Base-by-base conservation (phyloP, 495 filamentous ascomycete species). In the Hyaloscypha hepaticicola region DNA sequence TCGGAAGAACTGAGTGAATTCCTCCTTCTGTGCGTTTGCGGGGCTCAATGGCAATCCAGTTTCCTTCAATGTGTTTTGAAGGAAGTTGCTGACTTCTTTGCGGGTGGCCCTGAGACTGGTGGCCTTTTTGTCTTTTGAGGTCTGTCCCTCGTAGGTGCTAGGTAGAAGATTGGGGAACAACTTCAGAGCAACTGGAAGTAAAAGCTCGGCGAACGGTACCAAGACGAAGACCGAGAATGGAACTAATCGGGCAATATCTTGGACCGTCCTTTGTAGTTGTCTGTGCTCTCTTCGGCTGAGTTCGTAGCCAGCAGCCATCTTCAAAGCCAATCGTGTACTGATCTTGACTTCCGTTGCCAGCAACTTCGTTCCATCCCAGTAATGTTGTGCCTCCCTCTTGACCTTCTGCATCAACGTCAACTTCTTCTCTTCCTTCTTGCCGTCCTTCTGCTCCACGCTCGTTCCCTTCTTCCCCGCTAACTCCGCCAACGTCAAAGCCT, bases 281-380 rank as follows among this genome's bases (percentile, higher is more conserved):
- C 93, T 82, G 74, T 93, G 85, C 79, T 99, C 95, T 78, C 95
- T 84, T 64, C 95, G 88, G 60, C 90, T 97, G 56, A 99, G 85
- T 77, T 99, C 95, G 77, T 99, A 99, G 0, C 95, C 95, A 63
- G 88, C 93, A 9, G 93, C 94, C 95, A 99, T 99, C 81, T 97
- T 97, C 74, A 96, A 74, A 1, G 93, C 95, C 66, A 99, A 78
- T 41, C 89, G 89, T 12, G 87, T 89, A 76, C 93, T 97, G 72
- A 99, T 99, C 76, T 80, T 89, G 63, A 97, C 89, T 77, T 99
- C 95, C 0, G 90, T 90, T 26, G 90, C 92, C 69, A 99, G 82
- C 66, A 99, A 80, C 77, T 99, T 99, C n/a, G 93, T 99, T 41
- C 95, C 95, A 82, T 99, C 95, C 95, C 95, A 98, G 79, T 98